Percentiles rank a stretch among this genome's conserved stretches.
phyloP scores from a whole-genome alignment of 106 monocot species.

The Gastrodia elata region DNA sequence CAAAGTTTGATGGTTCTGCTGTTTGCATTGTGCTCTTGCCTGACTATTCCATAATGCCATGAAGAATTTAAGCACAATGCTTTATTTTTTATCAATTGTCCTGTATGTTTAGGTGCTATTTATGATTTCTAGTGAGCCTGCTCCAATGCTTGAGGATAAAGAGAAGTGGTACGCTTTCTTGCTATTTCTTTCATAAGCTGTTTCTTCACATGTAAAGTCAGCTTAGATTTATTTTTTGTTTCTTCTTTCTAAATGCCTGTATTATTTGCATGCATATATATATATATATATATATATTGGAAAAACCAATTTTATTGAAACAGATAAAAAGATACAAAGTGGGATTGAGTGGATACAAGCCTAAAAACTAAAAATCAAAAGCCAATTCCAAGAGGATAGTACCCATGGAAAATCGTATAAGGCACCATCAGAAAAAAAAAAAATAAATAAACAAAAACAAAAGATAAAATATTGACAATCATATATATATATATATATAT shows the following conservation, averaged over 20 bases:
- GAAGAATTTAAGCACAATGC: not conserved
- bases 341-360: too few relatives aligned
- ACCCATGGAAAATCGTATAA: too few relatives aligned
- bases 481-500: too few relatives aligned
- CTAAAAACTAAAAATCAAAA: too few relatives aligned
- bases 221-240: not conserved
- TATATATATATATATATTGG: too few relatives aligned
- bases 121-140: conserved; percentile 99
- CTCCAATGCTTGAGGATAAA: conserved; percentile 99
- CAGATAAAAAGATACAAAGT: too few relatives aligned
- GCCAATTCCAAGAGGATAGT: too few relatives aligned
- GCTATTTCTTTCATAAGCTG: conserved; percentile 3
- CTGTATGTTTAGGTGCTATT: conserved; percentile 62
- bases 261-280: not conserved
- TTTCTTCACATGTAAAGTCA: not conserved
- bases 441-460: too few relatives aligned
- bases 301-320: too few relatives aligned
- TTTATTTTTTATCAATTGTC: not conserved
- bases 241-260: not conserved
- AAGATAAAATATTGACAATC: too few relatives aligned
- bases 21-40: not conserved
- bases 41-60: not conserved
- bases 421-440: too few relatives aligned
- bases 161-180: conserved; percentile 76
- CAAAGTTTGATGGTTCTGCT: not conserved